These are phyloP conservation scores for Lathyrus sativus DNA, from an alignment of 306 rosid genomes.

Conservation along the genomic window DNA sequence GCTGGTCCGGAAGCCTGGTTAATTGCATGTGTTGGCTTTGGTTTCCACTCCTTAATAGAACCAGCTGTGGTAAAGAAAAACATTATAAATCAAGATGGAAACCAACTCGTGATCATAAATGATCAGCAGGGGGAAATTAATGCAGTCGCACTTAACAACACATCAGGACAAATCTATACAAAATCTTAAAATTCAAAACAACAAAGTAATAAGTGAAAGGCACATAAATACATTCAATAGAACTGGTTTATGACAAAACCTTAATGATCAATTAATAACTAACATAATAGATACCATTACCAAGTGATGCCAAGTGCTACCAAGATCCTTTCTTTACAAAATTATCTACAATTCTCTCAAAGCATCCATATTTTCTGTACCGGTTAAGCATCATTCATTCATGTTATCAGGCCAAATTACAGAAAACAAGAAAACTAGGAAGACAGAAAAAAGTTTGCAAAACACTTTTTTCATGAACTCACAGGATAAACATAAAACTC, in stretches of 20 bases:
- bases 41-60: slow-evolving; percentile 97
- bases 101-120: slow-evolving; percentile 29
- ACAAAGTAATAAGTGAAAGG: background rate
- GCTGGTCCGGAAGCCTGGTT: slow-evolving; percentile 61
- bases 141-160: slow-evolving; percentile 1
- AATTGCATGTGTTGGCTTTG: slow-evolving; percentile 61
- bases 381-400: background rate
- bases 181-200: slow-evolving; percentile 16
- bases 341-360: background rate
- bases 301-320: background rate
- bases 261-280: slow-evolving; percentile 7
- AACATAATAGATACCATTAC: background rate
- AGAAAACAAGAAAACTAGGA: background rate
- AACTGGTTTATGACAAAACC: slow-evolving; percentile 1
- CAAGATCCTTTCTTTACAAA: background rate
- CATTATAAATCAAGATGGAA: slow-evolving; percentile 38
- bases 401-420: background rate
- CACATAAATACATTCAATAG: slow-evolving; percentile 12
- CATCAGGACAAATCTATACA: background rate
- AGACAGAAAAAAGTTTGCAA: background rate
- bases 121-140: background rate
- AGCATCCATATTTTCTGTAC: background rate
- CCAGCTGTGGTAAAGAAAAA: slow-evolving; percentile 65
- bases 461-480: background rate
- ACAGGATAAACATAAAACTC: background rate